Conservation (phyloP, 108 stramenopile species). For the Pseudonitzschia delicatissima region DNA sequence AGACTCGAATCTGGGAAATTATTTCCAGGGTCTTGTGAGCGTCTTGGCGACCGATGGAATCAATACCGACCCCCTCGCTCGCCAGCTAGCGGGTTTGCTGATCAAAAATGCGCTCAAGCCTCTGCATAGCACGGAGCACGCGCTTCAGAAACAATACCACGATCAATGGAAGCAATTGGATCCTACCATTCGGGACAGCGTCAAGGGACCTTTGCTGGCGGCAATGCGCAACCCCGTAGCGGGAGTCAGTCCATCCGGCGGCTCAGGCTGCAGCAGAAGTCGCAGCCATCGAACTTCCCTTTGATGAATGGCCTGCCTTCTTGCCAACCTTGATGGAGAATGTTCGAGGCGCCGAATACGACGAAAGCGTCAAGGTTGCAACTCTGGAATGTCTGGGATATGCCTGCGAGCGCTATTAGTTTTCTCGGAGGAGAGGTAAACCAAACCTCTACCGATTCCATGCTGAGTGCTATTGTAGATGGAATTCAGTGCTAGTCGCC, state of each 20-base stretch:
- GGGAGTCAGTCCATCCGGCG: conserved; percentile 67
- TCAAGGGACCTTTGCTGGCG: conserved; percentile 59
- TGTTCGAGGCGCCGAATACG: conserved; percentile 39
- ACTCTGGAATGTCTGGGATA: conserved; percentile 94
- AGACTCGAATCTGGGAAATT: background rate
- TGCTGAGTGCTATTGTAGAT: conserved; percentile 96
- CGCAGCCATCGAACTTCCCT: conserved; percentile 83
- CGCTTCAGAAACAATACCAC: conserved; percentile 53
- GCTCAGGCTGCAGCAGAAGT: conserved; percentile 84
- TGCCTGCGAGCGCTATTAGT: conserved; percentile 85
- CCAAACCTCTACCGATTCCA: conserved; percentile 78
- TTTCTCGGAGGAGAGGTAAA: conserved; percentile 65
- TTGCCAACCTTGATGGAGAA: conserved; percentile 77
- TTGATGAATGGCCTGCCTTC: conserved; percentile 84
- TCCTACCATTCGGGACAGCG: conserved; percentile 38
- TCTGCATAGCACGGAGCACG: conserved; percentile 49
- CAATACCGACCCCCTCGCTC: conserved; percentile 29
- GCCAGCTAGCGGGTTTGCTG: conserved; percentile 80
- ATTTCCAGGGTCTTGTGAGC: conserved; percentile 16
- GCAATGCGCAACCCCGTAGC: conserved; percentile 57
- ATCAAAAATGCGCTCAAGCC: conserved; percentile 84
- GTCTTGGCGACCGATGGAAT: conserved; percentile 30
- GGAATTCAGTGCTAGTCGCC: conserved; percentile 83
- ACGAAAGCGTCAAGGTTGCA: conserved; percentile 77
- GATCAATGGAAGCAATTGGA: conserved; percentile 69